Conservation (phyloP, 2,329 filamentous ascomycete genomes). For the Stachybotrys elegans region DNA sequence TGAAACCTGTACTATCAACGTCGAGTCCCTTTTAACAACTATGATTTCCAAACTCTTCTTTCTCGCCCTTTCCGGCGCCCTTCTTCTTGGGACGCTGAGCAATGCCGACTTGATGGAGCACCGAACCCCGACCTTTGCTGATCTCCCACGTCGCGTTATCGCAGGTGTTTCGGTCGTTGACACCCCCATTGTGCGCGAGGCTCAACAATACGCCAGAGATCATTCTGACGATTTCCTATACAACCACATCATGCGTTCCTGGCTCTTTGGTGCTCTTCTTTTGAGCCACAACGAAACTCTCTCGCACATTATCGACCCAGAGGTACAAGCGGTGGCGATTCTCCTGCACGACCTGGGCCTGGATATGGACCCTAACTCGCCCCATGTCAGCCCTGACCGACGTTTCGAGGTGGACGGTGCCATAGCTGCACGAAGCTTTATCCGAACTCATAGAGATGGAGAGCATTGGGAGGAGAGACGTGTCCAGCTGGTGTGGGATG, state of each 20-base stretch:
- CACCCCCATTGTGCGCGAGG: background rate
- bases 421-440: background rate
- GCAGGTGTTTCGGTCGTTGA: background rate
- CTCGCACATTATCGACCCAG: background rate
- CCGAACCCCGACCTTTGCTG: too few species aligned
- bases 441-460: background rate
- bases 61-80: too few species aligned
- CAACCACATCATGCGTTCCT: constrained; percentile 1
- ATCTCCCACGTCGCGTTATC: background rate
- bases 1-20: too few species aligned
- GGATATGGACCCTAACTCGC: background rate
- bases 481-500: background rate
- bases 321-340: background rate
- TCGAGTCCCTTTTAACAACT: too few species aligned
- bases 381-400: background rate
- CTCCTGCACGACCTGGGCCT: background rate
- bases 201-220: background rate
- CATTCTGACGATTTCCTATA: background rate
- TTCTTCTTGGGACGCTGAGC: too few species aligned
- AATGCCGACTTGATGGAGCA: too few species aligned
- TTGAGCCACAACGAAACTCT: background rate
- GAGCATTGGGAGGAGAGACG: background rate
- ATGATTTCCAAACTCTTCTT: too few species aligned
- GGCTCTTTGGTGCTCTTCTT: background rate
- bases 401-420: constrained; percentile 1